phyloP scores from a whole-genome alignment of 2,329 filamentous ascomycete genomes.

The Apiospora phragmitis region DNA sequence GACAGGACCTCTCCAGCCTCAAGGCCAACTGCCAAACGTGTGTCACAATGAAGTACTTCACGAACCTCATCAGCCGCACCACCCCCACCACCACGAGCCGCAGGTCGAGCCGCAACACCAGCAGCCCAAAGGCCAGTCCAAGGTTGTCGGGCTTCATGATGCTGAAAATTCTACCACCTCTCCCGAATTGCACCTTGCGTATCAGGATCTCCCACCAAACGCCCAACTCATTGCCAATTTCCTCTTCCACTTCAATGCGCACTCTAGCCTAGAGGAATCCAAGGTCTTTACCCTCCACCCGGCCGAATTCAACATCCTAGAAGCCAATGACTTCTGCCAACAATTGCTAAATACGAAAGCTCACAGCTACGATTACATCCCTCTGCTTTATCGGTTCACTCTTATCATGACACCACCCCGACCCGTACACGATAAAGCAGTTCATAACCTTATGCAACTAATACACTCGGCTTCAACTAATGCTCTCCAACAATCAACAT shows the following conservation, averaged over 20 bases:
- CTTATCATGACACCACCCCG: background rate
- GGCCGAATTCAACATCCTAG: background rate
- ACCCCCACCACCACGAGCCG: too few relatives aligned
- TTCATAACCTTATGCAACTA: background rate
- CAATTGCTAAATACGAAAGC: background rate
- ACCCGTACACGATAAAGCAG: background rate
- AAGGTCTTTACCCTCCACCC: background rate
- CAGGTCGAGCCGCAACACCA: too few relatives aligned
- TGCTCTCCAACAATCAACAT: background rate
- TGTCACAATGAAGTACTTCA: too few relatives aligned
- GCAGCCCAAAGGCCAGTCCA: too few relatives aligned
- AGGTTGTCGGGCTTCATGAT: too few relatives aligned
- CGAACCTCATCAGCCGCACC: too few relatives aligned
- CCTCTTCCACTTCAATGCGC: too few relatives aligned
- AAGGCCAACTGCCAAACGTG: too few relatives aligned
- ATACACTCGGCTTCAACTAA: background rate
- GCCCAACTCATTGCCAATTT: too few relatives aligned
- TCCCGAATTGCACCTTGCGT: too few relatives aligned
- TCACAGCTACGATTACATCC: background rate
- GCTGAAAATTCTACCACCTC: too few relatives aligned
- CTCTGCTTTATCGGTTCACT: background rate
- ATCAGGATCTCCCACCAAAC: too few relatives aligned
- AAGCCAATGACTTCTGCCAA: background rate
- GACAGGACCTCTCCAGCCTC: background rate
- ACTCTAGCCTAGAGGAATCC: background rate